A percentile compares a stretch with the other conserved stretches of the same genome.
Evolutionary conservation across 805 yeast species (phyloP).

Genomic region (Kurtzmaniella fragi): DNA sequence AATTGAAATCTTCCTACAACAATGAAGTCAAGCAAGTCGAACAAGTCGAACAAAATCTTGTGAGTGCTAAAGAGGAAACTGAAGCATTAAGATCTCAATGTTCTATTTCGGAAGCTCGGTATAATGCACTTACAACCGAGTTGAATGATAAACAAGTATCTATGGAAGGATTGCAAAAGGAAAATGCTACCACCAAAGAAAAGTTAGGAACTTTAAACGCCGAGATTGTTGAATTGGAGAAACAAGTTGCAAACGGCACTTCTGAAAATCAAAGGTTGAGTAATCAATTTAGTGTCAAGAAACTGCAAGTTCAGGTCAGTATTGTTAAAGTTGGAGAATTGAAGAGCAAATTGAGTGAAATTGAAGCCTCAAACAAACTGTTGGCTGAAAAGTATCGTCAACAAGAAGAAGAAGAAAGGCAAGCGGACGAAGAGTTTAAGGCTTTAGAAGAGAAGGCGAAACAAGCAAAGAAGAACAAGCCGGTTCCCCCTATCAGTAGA

Average conservation of each 20-base stretch:
- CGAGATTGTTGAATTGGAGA: constrained; percentile 55
- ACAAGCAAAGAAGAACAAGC: constrained; percentile 12
- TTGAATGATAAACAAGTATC: constrained; percentile 55
- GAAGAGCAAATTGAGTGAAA: constrained; percentile 21
- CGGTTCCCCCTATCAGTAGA: constrained; percentile 4
- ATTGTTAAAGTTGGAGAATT: constrained; percentile 44
- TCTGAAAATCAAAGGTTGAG: constrained; percentile 56
- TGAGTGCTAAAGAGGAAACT: constrained; percentile 58
- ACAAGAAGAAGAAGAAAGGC: constrained; percentile 12
- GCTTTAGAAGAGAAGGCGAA: constrained; percentile 6
- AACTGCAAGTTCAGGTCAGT: constrained; percentile 65
- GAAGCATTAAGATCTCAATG: constrained; percentile 68
- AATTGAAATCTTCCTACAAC: constrained; percentile 67
- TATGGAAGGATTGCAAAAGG: constrained; percentile 64
- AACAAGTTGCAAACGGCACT: constrained; percentile 48
- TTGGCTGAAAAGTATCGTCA: constrained; percentile 18
- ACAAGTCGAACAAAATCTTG: constrained; percentile 60
- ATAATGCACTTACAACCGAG: constrained; percentile 63
- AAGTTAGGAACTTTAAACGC: constrained; percentile 62
- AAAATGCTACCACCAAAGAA: constrained; percentile 62
- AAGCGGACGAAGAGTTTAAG: constrained; percentile 6
- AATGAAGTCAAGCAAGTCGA: constrained; percentile 73
- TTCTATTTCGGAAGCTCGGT: constrained; percentile 72
- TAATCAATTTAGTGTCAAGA: constrained; percentile 59
- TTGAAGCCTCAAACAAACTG: constrained; percentile 17